Evolutionary conservation across 805 yeast genomes (phyloP).

Genomic region (Lipomyces yamadae): DNA sequence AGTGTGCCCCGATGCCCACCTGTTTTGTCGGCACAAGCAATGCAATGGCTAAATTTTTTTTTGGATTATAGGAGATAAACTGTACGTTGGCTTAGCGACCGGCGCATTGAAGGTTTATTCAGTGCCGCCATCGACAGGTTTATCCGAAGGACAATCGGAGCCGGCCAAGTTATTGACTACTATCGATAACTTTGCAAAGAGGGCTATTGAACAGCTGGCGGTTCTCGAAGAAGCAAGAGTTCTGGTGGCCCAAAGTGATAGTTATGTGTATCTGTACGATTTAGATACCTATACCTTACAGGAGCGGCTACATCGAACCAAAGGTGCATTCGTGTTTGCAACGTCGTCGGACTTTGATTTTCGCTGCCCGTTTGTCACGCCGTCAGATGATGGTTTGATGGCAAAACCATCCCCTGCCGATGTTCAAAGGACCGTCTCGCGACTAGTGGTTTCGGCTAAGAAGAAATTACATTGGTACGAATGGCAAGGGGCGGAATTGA

Average conservation of each 20-base stretch:
- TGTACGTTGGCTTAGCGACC: constrained; percentile 42
- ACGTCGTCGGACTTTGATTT: constrained; percentile 30
- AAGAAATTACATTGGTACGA: constrained; percentile 34
- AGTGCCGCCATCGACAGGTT: constrained; percentile 19
- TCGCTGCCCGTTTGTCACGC: constrained; percentile 10
- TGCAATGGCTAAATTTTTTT: not conserved
- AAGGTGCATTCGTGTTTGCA: constrained; percentile 45
- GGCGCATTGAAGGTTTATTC: constrained; percentile 42
- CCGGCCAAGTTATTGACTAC: constrained; percentile 31
- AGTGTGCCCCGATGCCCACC: not conserved
- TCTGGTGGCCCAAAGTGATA: constrained; percentile 45
- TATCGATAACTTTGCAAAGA: constrained; percentile 36
- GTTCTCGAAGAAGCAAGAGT: constrained; percentile 45
- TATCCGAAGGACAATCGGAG: not conserved
- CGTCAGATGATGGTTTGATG: not conserved
- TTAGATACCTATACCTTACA: constrained; percentile 43
- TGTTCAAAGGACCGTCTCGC: constrained; percentile 39
- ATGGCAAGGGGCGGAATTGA: constrained; percentile 36
- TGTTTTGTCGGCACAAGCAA: not conserved
- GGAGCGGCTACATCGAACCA: constrained; percentile 46
- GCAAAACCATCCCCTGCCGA: constrained; percentile 18
- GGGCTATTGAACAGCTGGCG: constrained; percentile 45
- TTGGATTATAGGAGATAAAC: constrained; percentile 30
- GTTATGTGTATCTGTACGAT: constrained; percentile 45
- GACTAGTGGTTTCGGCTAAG: constrained; percentile 42